phyloP scores from a whole-genome alignment of 495 filamentous ascomycete genomes.

The Letharia lupina region DNA sequence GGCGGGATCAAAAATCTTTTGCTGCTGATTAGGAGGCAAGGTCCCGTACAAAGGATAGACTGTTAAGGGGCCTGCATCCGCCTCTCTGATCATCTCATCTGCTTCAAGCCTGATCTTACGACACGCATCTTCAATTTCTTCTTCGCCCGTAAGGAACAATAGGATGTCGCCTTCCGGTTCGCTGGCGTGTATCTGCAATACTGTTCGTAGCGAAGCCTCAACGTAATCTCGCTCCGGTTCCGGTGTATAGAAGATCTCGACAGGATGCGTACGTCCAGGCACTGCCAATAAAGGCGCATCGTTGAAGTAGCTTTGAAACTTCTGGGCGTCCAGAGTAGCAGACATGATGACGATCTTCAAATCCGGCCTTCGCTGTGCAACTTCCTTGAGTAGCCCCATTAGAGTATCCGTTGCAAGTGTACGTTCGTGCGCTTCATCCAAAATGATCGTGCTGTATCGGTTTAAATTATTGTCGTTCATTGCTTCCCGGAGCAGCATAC shows the following conservation, averaged over 20 bases:
- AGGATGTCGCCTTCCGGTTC: conserved; percentile 93
- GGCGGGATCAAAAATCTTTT: conserved; percentile 87
- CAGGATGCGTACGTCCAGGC: conserved; percentile 89
- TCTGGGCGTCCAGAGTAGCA: conserved; percentile 90
- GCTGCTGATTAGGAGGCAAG: conserved; percentile 84
- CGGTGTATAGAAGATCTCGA: conserved; percentile 97
- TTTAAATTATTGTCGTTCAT: conserved; percentile 92
- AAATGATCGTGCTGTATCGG: conserved; percentile 94
- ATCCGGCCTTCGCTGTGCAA: conserved; percentile 68
- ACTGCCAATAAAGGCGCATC: conserved; percentile 88
- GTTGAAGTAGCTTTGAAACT: conserved; percentile 97
- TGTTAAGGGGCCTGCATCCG: conserved; percentile 78
- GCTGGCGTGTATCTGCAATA: conserved; percentile 88
- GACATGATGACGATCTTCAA: conserved; percentile 99
- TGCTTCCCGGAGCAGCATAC: conserved; percentile 95
- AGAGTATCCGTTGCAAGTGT: conserved; percentile 92
- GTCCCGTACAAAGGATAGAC: conserved; percentile 94
- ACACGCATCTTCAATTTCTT: conserved; percentile 96
- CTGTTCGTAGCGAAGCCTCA: conserved; percentile 87
- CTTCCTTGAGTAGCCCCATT: conserved; percentile 89
- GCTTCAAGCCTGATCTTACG: conserved; percentile 84
- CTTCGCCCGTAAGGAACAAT: conserved; percentile 94
- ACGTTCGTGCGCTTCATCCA: conserved; percentile 96
- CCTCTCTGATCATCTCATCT: conserved; percentile 83
- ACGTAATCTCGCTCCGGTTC: conserved; percentile 96